Percentiles rank a stretch among this genome's conserved stretches.
These are phyloP conservation scores for Drechslerella dactyloides DNA, from an alignment of 2,329 filamentous ascomycete species.

Conservation along the genomic window DNA sequence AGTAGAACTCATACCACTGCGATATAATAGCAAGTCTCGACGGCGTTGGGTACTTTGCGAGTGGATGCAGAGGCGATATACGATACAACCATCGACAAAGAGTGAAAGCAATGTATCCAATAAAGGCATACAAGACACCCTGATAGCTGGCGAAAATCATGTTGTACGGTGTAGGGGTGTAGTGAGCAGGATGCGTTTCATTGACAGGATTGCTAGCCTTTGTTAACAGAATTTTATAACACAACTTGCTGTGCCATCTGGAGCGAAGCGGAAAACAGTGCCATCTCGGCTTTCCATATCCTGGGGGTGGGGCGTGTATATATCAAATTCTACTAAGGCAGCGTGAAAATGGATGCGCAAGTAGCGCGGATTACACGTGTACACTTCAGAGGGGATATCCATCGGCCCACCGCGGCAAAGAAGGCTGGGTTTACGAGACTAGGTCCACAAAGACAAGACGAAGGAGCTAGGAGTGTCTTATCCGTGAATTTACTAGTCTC, in stretches of 20 bases:
- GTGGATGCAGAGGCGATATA: conserved; percentile 27
- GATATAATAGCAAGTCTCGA: conserved; percentile 9
- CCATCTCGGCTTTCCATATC: neutral
- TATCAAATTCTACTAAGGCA: neutral
- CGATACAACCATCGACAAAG: conserved; percentile 29
- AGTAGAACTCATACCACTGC: conserved; percentile 31
- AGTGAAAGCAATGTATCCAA: conserved; percentile 15
- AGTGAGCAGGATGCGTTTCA: neutral
- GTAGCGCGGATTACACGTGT: neutral
- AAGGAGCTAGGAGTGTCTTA: too few species aligned
- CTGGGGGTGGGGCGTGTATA: neutral
- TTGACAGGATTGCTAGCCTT: neutral
- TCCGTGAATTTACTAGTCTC: too few species aligned
- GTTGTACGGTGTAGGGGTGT: neutral
- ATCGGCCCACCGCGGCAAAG: too few species aligned
- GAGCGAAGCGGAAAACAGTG: neutral
- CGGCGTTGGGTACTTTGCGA: conserved; percentile 31
- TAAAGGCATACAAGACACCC: neutral
- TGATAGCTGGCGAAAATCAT: neutral
- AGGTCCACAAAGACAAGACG: too few species aligned
- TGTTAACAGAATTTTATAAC: neutral
- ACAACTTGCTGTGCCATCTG: neutral
- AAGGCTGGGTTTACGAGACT: too few species aligned
- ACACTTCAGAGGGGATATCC: neutral
- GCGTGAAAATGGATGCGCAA: neutral